Evolutionary conservation across 1,139 yeast genomes (phyloP), one percentile per base, ranked within the genome.

Genomic region (Candida gigantensis): DNA sequence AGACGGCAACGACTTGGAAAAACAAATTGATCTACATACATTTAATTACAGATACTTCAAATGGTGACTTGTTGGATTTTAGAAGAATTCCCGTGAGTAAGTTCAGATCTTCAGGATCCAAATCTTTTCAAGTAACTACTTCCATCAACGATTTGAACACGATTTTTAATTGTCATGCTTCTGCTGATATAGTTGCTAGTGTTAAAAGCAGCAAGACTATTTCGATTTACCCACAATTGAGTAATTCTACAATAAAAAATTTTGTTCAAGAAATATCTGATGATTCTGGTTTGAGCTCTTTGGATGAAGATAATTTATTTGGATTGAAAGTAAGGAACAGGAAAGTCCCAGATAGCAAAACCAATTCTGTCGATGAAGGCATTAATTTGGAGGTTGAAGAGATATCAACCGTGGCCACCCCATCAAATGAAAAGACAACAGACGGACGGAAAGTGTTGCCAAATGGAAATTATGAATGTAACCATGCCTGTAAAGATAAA

Each of bases 151-250:
- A 46, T 9, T 35, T 26, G 6, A 37, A 39, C 2, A 58, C 56
- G 19, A 33, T 18, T 5, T 45, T 69, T 1, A 51, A 46, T 18
- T 53, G 64, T 28, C 44, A 47, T 9, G 45, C 63, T 2, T 51
- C 54, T 24, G 60, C 69, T 39, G 74, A 68, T 34, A 65, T 60
- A 26, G 51, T 72, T 28, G 72, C 71, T 4, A 69, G 71, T 6
- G 58, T 40, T 6, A 49, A 12, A 33, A 27, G 11, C 2, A 15
- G 27, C 12, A 9, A 32, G 10, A 15, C 20, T 11, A 6, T 37
- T 2, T 30, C 30, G 2, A 25, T 38, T 15, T 19, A 23, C 12
- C 6, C 15, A 11, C 27, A 30, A 15, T 28, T 37, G 9, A 35
- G 34, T n/a, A n/a, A 24, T 3, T 35, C 11, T 6, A 37, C 36